phyloP scores from a whole-genome alignment of 192 early-diverging fungal genomes.

The Coemansia sp. region DNA sequence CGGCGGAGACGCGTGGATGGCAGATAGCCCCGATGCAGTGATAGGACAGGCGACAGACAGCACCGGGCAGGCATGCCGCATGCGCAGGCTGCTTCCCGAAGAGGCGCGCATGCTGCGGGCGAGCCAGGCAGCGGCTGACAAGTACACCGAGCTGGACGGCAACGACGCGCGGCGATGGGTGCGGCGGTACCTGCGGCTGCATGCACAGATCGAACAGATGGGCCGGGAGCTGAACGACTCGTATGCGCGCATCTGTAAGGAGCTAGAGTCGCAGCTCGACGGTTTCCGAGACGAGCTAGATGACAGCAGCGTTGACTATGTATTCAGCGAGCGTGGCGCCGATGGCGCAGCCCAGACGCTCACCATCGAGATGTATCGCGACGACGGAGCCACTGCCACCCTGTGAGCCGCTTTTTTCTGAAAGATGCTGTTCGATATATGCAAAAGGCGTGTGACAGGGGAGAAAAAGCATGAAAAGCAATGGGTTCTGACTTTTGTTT shows the following conservation, averaged over 20 bases:
- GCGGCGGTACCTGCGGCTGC: constrained; percentile 31
- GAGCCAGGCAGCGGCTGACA: constrained; percentile 18
- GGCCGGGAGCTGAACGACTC: constrained; percentile 10
- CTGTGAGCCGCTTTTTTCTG: not conserved
- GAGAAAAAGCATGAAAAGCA: no score
- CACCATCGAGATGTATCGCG: constrained; percentile 26
- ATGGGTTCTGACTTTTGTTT: not conserved
- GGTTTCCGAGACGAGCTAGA: constrained; percentile 22
- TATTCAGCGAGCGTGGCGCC: not conserved
- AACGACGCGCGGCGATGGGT: constrained; percentile 31
- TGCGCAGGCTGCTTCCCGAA: constrained; percentile 30
- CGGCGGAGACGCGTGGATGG: constrained; percentile 24
- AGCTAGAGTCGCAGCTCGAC: constrained; percentile 16
- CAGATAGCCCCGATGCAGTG: constrained; percentile 35
- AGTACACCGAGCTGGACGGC: constrained; percentile 27
- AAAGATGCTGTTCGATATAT: no score
- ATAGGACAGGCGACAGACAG: constrained; percentile 10
- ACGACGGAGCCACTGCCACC: constrained; percentile 8
- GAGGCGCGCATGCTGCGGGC: constrained; percentile 36
- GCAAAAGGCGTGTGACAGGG: no score
- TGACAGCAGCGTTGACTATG: constrained; percentile 24
- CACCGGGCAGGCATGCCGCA: constrained; percentile 18
- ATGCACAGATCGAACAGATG: constrained; percentile 20
- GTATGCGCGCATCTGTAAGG: constrained; percentile 16
- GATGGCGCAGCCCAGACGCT: not conserved